Percentiles rank a stretch among this genome's conserved stretches.
Evolutionary conservation across 2,329 filamentous ascomycete genomes (phyloP).

Genomic region (Penicillium fuscoglaucum): DNA sequence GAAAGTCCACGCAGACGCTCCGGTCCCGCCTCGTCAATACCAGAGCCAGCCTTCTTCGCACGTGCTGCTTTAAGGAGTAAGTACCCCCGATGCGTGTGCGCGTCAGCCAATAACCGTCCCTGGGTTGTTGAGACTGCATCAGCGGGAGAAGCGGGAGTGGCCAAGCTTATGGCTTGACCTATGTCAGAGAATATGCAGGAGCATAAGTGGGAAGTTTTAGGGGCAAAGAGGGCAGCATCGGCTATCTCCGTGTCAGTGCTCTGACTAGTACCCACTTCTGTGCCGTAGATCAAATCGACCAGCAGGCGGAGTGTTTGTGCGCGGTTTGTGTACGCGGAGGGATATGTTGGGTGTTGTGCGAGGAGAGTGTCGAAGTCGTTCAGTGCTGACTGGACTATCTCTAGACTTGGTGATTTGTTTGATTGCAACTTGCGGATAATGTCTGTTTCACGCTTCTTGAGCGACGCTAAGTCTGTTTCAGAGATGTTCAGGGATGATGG

Average conservation of each 20-base stretch:
- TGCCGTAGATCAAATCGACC: conserved; percentile 25
- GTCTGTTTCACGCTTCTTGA: conserved; percentile 43
- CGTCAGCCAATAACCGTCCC: conserved; percentile 53
- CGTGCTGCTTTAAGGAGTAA: conserved; percentile 43
- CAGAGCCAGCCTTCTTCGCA: conserved; percentile 18
- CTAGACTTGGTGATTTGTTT: conserved; percentile 16
- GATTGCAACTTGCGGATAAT: conserved; percentile 44
- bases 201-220: conserved; percentile 19
- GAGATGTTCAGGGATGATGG: conserved; percentile 41
- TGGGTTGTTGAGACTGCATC: conserved; percentile 49
- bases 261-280: neutral
- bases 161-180: conserved; percentile 47
- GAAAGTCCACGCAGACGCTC: conserved; percentile 35
- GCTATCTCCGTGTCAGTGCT: conserved; percentile 8
- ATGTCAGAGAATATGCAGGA: conserved; percentile 40
- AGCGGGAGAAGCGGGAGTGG: conserved; percentile 42
- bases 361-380: conserved; percentile 47
- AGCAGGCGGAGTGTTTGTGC: conserved; percentile 52
- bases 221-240: conserved; percentile 28
- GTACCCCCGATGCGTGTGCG: conserved; percentile 57
- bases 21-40: conserved; percentile 20
- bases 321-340: conserved; percentile 57
- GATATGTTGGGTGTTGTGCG: conserved; percentile 48
- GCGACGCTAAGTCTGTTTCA: conserved; percentile 33
- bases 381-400: conserved; percentile 36